Evolutionary conservation across 139 green algal species (phyloP).

Genomic region (Parachlorella kessleri): DNA sequence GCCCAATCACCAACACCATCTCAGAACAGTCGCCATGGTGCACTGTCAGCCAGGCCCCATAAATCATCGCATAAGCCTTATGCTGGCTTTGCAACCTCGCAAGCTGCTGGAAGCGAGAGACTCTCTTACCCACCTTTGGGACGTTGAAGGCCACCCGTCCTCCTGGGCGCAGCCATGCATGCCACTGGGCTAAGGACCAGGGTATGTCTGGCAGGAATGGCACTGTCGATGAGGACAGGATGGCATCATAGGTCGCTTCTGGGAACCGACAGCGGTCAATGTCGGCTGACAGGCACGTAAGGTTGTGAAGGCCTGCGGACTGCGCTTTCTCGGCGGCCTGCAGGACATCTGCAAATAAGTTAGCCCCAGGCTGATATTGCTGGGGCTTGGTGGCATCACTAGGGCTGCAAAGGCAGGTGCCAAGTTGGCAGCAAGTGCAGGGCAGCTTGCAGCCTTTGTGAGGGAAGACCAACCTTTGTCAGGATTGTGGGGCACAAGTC

Average conservation of each 20-base stretch:
- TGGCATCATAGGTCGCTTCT: not conserved
- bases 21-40: too few species aligned
- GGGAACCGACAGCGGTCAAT: not conserved
- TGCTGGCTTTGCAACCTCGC: not conserved
- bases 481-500: not conserved
- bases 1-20: too few species aligned
- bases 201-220: conserved; percentile 1
- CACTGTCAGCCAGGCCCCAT: too few species aligned
- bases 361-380: not conserved
- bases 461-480: not conserved
- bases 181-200: not conserved
- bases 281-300: not conserved
- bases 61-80: too few species aligned
- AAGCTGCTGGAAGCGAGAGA: not conserved
- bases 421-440: too few species aligned
- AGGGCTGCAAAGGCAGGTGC: not conserved
- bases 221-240: conserved; percentile 1
- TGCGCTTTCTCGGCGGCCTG: not conserved
- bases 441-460: not conserved
- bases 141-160: not conserved
- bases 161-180: not conserved
- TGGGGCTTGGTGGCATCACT: not conserved
- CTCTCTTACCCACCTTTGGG: not conserved
- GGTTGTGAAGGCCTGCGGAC: not conserved
- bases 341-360: too few species aligned